Evolutionary conservation across 2,329 filamentous ascomycete species (phyloP).

Genomic region (Aspergillus candidus): DNA sequence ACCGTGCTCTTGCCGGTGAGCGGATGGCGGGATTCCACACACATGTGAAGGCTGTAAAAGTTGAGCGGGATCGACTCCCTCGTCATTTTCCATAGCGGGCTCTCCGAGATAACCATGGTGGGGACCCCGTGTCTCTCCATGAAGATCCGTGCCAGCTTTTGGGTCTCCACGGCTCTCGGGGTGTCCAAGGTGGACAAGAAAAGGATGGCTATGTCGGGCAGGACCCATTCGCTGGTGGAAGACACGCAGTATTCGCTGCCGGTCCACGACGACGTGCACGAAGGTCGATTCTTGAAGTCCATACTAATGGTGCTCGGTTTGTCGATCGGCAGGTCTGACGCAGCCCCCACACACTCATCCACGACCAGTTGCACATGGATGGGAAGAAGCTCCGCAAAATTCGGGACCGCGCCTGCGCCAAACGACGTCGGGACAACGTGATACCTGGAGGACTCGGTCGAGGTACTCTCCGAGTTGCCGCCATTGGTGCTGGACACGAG

Average conservation of each 20-base stretch:
- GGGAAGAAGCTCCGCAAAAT: slow-evolving; percentile 45
- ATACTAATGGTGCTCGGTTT: slow-evolving; percentile 31
- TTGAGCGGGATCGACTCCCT: slow-evolving; percentile 34
- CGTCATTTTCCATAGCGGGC: slow-evolving; percentile 35
- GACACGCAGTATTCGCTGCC: slow-evolving; percentile 33
- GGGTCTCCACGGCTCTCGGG: slow-evolving; percentile 21
- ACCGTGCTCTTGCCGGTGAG: slow-evolving; percentile 29
- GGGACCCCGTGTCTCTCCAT: slow-evolving; percentile 41
- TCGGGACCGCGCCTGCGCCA: slow-evolving; percentile 39
- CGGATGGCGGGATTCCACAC: slow-evolving; percentile 35
- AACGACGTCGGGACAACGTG: slow-evolving; percentile 46
- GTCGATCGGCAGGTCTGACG: slow-evolving; percentile 18
- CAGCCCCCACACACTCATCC: slow-evolving; percentile 39
- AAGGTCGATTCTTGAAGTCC: slow-evolving; percentile 34
- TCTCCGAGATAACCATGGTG: slow-evolving; percentile 40
- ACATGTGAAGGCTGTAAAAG: slow-evolving; percentile 38
- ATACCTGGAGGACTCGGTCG: slow-evolving; percentile 39
- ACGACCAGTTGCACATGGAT: slow-evolving; percentile 44
- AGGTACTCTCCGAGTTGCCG: slow-evolving; percentile 26
- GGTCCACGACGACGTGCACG: slow-evolving; percentile 34
- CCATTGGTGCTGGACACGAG: slow-evolving; percentile 37
- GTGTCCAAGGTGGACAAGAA: slow-evolving; percentile 36
- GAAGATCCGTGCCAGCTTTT: slow-evolving; percentile 33
- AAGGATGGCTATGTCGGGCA: slow-evolving; percentile 43
- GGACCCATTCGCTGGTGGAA: slow-evolving; percentile 37